Conservation (phyloP, 2,329 filamentous ascomycete genomes). For the Metarhizium humberi region DNA sequence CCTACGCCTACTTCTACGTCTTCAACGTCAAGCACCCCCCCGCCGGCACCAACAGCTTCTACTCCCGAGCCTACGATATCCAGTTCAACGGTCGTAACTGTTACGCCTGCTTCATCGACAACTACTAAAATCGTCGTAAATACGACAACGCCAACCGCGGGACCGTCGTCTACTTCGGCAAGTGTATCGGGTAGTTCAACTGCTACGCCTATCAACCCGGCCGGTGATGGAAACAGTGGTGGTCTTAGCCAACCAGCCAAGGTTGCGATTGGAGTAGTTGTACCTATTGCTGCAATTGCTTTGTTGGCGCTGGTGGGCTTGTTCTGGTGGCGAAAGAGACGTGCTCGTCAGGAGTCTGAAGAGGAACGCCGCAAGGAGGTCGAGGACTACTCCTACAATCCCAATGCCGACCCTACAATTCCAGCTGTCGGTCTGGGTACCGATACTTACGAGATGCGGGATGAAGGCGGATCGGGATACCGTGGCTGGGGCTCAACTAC, state of each 20-base stretch:
- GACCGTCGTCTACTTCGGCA: constrained; percentile 1
- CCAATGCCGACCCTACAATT: constrained; percentile 86
- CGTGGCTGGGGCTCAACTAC: constrained; percentile 88
- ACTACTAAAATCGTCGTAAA: constrained; percentile 17
- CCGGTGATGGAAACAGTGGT: constrained; percentile 21
- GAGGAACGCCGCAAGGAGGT: constrained; percentile 91
- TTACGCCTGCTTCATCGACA: constrained; percentile 12
- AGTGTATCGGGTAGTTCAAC: constrained; percentile 14
- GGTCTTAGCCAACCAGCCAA: constrained; percentile 55
- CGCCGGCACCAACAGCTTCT: constrained; percentile 5
- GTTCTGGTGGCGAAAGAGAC: constrained; percentile 82
- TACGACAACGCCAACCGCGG: constrained; percentile 13
- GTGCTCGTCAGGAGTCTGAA: constrained; percentile 73
- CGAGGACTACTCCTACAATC: constrained; percentile 95
- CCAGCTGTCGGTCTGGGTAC: constrained; percentile 35
- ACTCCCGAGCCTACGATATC: constrained; percentile 7
- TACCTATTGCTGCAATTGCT: constrained; percentile 83
- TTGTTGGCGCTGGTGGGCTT: constrained; percentile 67
- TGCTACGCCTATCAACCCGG: constrained; percentile 18
- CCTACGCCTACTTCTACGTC: background rate
- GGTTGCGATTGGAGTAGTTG: constrained; percentile 87
- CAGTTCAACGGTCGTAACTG: constrained; percentile 15
- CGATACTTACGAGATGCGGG: constrained; percentile 63
- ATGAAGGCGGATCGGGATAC: constrained; percentile 72
- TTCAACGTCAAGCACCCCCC: background rate